Evolutionary conservation across 768 basidiomycete species (phyloP).

Genomic region (Lanmaoa pseudosensibilis): DNA sequence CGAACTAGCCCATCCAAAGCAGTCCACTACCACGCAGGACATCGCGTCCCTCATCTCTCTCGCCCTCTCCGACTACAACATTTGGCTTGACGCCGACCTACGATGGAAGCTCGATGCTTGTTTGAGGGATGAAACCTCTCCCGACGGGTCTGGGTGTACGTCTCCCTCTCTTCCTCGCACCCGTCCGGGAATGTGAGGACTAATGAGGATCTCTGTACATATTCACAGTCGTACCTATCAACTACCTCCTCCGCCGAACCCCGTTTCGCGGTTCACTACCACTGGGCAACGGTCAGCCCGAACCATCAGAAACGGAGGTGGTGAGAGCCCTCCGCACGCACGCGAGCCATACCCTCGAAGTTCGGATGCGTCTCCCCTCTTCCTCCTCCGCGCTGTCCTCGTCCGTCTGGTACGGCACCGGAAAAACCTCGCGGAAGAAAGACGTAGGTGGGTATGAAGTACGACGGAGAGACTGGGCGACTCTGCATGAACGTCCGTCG

Average conservation of each 20-base stretch:
- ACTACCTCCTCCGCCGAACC: conserved; percentile 46
- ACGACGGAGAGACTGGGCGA: conserved; percentile 50
- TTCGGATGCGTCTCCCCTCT: conserved; percentile 55
- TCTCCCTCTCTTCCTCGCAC: conserved; percentile 9
- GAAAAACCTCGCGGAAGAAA: conserved; percentile 29
- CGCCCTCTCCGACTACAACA: conserved; percentile 66
- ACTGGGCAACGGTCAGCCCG: neutral
- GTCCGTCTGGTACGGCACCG: conserved; percentile 38
- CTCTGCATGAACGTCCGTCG: conserved; percentile 17
- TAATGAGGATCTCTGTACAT: neutral
- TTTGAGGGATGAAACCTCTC: conserved; percentile 11
- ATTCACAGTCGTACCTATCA: conserved; percentile 58
- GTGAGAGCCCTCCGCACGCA: conserved; percentile 61
- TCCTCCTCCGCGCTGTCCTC: conserved; percentile 36
- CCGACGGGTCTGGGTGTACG: conserved; percentile 49
- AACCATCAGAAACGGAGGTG: conserved; percentile 44
- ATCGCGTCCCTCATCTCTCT: conserved; percentile 51
- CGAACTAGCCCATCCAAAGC: conserved; percentile 17
- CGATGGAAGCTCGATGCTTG: conserved; percentile 45
- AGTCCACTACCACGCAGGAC: conserved; percentile 40
- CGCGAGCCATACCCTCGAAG: conserved; percentile 49
- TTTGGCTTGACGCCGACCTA: conserved; percentile 64
- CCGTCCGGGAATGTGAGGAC: neutral
- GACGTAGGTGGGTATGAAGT: conserved; percentile 64
- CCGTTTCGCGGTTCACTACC: conserved; percentile 28